Evolutionary conservation across 2,329 filamentous ascomycete genomes (phyloP).

Genomic region (Ceratocystis diversiconidia): DNA sequence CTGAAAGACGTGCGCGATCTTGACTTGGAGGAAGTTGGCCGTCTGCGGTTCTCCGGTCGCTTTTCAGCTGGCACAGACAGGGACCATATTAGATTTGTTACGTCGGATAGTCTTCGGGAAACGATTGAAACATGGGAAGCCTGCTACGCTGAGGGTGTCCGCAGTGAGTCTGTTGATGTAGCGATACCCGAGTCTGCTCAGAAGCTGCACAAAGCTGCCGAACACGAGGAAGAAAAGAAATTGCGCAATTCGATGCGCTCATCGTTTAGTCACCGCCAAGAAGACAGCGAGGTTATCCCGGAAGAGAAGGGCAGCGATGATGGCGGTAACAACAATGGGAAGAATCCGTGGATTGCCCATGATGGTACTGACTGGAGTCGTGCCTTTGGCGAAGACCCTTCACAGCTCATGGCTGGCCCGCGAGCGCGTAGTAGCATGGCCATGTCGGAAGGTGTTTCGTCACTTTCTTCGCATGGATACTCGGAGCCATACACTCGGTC

Average conservation of each 20-base stretch:
- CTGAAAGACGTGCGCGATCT: slow-evolving; percentile 55
- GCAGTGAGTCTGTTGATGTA: slow-evolving; percentile 52
- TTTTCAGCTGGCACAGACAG: slow-evolving; percentile 88
- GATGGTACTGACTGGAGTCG: slow-evolving; percentile 77
- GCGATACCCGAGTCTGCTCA: slow-evolving; percentile 61
- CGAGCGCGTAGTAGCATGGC: neutral
- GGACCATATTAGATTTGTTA: slow-evolving; percentile 68
- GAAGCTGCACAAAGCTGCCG: slow-evolving; percentile 64
- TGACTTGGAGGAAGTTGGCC: slow-evolving; percentile 64
- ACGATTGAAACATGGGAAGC: slow-evolving; percentile 93
- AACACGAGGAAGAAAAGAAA: slow-evolving; percentile 10
- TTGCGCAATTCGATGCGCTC: slow-evolving; percentile 10
- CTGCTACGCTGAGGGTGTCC: slow-evolving; percentile 75
- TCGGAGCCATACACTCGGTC: slow-evolving; percentile 10
- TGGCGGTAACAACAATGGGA: slow-evolving; percentile 36
- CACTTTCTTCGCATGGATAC: slow-evolving; percentile 13
- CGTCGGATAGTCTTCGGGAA: slow-evolving; percentile 78
- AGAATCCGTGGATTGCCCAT: slow-evolving; percentile 57
- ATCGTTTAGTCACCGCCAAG: neutral
- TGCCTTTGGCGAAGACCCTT: slow-evolving; percentile 68
- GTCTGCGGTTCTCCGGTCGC: slow-evolving; percentile 61
- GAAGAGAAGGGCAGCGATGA: slow-evolving; percentile 10
- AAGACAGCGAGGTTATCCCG: slow-evolving; percentile 1
- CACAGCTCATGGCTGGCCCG: slow-evolving; percentile 29
- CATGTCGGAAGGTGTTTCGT: slow-evolving; percentile 3